Percentiles rank a stretch among this genome's conserved stretches.
Evolutionary conservation across 169 alveolate genomes (phyloP).

Genomic region (Perkinsus marinus): DNA sequence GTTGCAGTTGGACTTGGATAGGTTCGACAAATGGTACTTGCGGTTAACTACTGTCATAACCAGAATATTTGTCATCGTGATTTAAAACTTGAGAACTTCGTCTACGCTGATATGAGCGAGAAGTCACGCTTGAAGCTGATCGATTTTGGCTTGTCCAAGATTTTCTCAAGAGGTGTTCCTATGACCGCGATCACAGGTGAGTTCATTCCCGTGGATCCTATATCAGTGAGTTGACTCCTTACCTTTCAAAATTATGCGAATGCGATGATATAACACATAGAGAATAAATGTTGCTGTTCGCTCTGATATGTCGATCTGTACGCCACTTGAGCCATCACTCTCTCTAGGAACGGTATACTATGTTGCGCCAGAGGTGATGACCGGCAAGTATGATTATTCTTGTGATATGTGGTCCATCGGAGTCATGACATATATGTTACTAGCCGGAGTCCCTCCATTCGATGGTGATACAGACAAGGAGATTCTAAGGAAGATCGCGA

Average conservation of each 20-base stretch:
- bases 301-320: too few species aligned
- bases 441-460: slow-evolving; percentile 61
- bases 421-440: slow-evolving; percentile 39
- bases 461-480: slow-evolving; percentile 59
- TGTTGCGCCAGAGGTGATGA: slow-evolving; percentile 24
- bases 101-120: slow-evolving; percentile 13
- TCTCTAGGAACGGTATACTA: slow-evolving; percentile 26
- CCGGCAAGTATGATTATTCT: slow-evolving; percentile 22
- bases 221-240: too few species aligned
- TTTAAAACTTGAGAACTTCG: slow-evolving; percentile 26
- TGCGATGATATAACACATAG: too few species aligned
- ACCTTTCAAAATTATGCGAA: too few species aligned
- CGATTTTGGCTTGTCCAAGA: slow-evolving; percentile 23
- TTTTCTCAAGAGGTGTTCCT: slow-evolving; percentile 13
- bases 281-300: too few species aligned
- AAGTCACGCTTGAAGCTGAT: slow-evolving; percentile 18
- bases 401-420: slow-evolving; percentile 41
- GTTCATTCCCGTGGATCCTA: neutral
- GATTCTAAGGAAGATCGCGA: slow-evolving; percentile 43
- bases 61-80: slow-evolving; percentile 30
- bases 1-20: neutral
- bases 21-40: slow-evolving; percentile 22
- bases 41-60: slow-evolving; percentile 30
- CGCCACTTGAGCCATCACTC: neutral
- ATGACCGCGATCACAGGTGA: slow-evolving; percentile 23